Evolutionary conservation across 352 stramenopile species (phyloP), one percentile per base, ranked within the genome.

Genomic region (Globisporangium heterothallicum): DNA sequence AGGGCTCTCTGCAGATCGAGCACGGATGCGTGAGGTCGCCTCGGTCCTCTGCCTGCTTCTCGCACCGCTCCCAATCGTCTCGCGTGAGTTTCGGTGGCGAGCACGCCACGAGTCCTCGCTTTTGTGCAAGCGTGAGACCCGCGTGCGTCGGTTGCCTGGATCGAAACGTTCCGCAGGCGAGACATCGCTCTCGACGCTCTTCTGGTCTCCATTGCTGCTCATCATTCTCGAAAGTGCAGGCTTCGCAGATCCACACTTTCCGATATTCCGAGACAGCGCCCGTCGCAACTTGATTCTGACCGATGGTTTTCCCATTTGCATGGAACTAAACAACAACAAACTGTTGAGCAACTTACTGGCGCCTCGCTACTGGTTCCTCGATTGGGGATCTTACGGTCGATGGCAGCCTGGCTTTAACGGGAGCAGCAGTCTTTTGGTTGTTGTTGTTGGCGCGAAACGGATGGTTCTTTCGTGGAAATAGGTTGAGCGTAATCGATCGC

Each of bases 171-270:
- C 59, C 63, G 34, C 84, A 94, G 12, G 69, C 68, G 22, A 50
- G 53, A 27, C 84, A 94, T 3, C 64, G 68, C 24, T 74, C 60
- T 18, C 61, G 53, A 3, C 62, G 56, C 21, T 42, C 35, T 54
- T 30, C 34, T 65, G 36, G 12, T 52, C 14, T 60, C 32, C n/a
- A 16, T 12, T 41, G 46, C 8, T 36, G 27, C 13, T 80, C 69
- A 1, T 80, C 66, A 46, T 94, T 93, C 36, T 90, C 83, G 24
- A 86, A 74, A 2, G 84, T 93, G 46, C 84, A 94, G 1, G 58
- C 63, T 34, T 92, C 79, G 29, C 84, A 94, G 4, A 90, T 58
- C 84, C 84, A 94, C 2, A 91, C 70, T 16, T 63, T 63, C 16
- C 69, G 72, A 51, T 88, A 88, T 14, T 66, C 68, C 32, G 32